Evolutionary conservation across 2,329 filamentous ascomycete species (phyloP), one percentile per base, ranked within the genome.

Genomic region (Epichloe amarillans): DNA sequence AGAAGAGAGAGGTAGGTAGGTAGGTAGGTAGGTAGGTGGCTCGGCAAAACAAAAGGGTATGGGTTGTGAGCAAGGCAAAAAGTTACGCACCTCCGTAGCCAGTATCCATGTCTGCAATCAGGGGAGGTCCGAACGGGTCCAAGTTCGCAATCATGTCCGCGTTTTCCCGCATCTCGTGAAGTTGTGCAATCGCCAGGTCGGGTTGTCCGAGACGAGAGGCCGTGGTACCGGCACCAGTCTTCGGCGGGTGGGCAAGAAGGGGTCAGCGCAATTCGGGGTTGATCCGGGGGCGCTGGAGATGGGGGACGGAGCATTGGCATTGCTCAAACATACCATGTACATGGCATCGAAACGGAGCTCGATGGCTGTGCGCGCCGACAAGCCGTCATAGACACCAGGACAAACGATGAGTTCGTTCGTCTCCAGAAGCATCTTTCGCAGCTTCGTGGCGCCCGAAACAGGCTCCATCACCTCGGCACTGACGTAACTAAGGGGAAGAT

Each of bases 301-400:
- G 14, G 10, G 8, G 8, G 7, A 8, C 14, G 21, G 15, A 1
- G 5, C 4, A 30, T 12, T 33, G 37, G 5, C 4, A 30, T 12
- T 33, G 37, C 7, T 4, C 4, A 11, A 52, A 52, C 69, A 46
- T 66, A 83, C 80, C 82, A 86, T 85, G 67, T 86, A 86, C 43
- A 85, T 63, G 46, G 72, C 74, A 45, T 83, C 74, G 53, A 83
- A 84, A 6, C 80, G 80, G 19, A 78, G 69, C 46, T 72, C 68
- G 23, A 84, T 68, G 2, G 81, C 80, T 52, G 85, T 75, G 2
- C 82, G 71, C 0, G 82, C 80, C 1, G 79, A 80, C 46, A 84
- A 72, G 7, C 82, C 82, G 69, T 86, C 82, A 58, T 84, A 84
- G 2, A 86, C 81, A 43, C 82, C 82, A 0, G 81, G 82, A 52